Evolutionary conservation across 2,329 filamentous ascomycete genomes (phyloP), one percentile per base, ranked within the genome.

Genomic region (Colletotrichum cuscutae): DNA sequence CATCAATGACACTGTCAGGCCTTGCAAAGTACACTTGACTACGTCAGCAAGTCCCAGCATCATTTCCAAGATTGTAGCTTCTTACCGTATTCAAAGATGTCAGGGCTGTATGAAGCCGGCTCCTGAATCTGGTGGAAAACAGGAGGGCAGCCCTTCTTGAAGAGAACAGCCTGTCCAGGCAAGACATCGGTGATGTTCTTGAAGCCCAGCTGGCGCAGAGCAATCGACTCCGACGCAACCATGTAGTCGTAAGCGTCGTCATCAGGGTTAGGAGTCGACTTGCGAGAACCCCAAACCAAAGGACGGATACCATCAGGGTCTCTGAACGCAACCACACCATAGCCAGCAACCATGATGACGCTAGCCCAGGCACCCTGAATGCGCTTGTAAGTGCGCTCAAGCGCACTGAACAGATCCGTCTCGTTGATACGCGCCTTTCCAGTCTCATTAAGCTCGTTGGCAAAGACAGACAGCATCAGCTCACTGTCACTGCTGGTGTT

Each of bases 141-240:
- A 1, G 94, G 94, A 66, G 87, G 85, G 62, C 89, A 87, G 53
- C 94, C 94, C 84, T 97, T 97, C 78, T 92, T 87, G 75, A 97
- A 92, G 79, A 97, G 95, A 74, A 97, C 94, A 2, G 94, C 95
- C 83, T 97, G 90, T 26, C 95, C 95, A 0, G 95, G 95, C 66
- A 92, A 84, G 75, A 98, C 93, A 78, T 98, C 93, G 52, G 88
- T 83, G 77, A 97, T 92, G 79, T 95, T 87, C 42, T 82, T 86
- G 84, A 97, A 97, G 19, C 94, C 94, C 60, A 96, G 91, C 81
- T 97, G 94, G 58, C 89, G 89, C 59, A 98, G 85, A 9, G 95
- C 95, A 62, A 98, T 91, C 9, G 93, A 96, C 82, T 98, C 95
- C 0, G 95, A 97, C 1, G 95, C 94, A 86, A 98, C 90, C 89